A percentile compares a stretch with the other conserved stretches of the same genome.
These are phyloP conservation scores for Tylopilus orsonianus DNA, from an alignment of 1,284 basidiomycete genomes.

Conservation along the genomic window DNA sequence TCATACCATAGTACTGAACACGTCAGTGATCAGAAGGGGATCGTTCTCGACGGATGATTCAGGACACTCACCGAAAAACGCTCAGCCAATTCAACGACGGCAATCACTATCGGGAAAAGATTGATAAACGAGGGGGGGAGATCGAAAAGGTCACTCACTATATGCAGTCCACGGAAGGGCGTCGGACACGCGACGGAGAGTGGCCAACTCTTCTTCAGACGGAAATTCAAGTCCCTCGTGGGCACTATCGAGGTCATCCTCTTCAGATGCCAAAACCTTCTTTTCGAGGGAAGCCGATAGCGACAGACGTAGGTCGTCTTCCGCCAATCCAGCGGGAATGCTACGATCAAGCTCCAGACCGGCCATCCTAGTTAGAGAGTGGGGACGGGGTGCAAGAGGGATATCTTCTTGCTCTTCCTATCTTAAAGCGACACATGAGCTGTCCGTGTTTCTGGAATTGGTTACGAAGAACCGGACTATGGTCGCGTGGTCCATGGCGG, in stretches of 20 bases:
- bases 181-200: slow-evolving; percentile 64
- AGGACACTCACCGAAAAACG: slow-evolving; percentile 61
- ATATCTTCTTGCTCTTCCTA: background rate
- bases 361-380: slow-evolving; percentile 11
- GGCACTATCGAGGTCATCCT: slow-evolving; percentile 40
- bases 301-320: slow-evolving; percentile 6
- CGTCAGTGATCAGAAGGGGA: slow-evolving; percentile 5
- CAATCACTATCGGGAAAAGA: slow-evolving; percentile 53
- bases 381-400: background rate
- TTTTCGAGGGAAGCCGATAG: slow-evolving; percentile 18
- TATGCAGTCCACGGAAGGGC: slow-evolving; percentile 65
- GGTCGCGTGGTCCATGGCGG: slow-evolving; percentile 1
- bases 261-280: background rate
- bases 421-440: slow-evolving; percentile 10
- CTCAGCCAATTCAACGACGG: slow-evolving; percentile 69
- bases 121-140: background rate
- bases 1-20: slow-evolving; percentile 38
- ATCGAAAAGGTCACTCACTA: slow-evolving; percentile 41
- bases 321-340: slow-evolving; percentile 2
- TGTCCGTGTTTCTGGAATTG: background rate
- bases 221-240: slow-evolving; percentile 65
- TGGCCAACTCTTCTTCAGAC: slow-evolving; percentile 64
- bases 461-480: background rate
- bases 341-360: slow-evolving; percentile 7
- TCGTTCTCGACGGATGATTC: background rate